phyloP scores from a whole-genome alignment of 2,329 filamentous ascomycete genomes.

The Colletotrichum tamarilloi region DNA sequence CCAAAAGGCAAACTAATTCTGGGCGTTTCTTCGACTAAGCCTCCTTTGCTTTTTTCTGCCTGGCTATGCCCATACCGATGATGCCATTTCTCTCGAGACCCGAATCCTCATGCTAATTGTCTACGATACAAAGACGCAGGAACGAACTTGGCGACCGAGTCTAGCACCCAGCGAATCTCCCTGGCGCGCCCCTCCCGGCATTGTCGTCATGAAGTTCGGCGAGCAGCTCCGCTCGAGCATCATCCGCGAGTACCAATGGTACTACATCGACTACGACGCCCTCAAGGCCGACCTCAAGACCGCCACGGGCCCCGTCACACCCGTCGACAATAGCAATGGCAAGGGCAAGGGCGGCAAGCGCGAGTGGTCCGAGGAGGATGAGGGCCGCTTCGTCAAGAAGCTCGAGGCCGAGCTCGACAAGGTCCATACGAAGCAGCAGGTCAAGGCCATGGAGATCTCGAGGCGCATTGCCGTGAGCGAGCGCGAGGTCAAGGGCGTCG shows the following conservation, averaged over 20 bases:
- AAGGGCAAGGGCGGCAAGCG: conserved; percentile 50
- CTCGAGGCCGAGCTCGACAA: conserved; percentile 96
- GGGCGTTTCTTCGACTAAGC: conserved; percentile 6
- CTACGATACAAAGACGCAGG: conserved; percentile 58
- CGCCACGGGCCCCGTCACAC: conserved; percentile 62
- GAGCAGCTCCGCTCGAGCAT: conserved; percentile 95
- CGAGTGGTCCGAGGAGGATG: conserved; percentile 91
- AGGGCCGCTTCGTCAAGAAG: conserved; percentile 85
- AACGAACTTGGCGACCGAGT: conserved; percentile 53
- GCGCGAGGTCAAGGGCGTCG: conserved; percentile 89
- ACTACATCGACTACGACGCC: conserved; percentile 98
- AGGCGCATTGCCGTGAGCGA: conserved; percentile 89
- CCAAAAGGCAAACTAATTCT: neutral
- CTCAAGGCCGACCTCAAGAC: conserved; percentile 89
- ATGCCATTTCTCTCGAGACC: conserved; percentile 3
- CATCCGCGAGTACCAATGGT: conserved; percentile 97
- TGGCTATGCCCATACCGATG: neutral
- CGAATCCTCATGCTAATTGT: conserved; percentile 60
- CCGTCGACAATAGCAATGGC: conserved; percentile 40
- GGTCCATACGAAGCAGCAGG: conserved; percentile 96
- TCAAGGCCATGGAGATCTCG: conserved; percentile 96
- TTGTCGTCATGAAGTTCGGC: conserved; percentile 84
- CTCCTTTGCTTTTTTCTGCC: conserved; percentile 25
- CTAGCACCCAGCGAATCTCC: conserved; percentile 37
- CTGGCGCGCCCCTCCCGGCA: conserved; percentile 58